Evolutionary conservation across 257 asterid species (phyloP).

Genomic region (Pogostemon cablin): DNA sequence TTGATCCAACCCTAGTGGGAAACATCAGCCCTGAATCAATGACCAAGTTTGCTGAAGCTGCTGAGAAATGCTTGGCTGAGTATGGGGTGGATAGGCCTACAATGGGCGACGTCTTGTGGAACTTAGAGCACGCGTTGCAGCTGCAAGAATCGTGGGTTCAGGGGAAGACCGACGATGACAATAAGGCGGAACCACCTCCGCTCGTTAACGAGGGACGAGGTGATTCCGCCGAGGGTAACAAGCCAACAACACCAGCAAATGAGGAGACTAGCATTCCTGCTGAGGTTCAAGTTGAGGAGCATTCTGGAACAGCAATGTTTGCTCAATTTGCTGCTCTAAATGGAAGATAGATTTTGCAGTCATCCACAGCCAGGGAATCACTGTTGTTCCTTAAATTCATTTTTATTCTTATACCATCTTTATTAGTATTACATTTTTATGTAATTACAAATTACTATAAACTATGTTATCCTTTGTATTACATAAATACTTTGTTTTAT

Average conservation of each 20-base stretch:
- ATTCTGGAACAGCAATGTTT: constrained; percentile 83
- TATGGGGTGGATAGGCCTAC: constrained; percentile 90
- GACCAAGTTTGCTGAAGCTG: constrained; percentile 81
- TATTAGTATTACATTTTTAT: no score
- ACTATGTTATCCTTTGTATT: no score
- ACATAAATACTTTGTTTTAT: no score
- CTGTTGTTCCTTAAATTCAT: no score
- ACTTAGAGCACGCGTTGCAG: constrained; percentile 81
- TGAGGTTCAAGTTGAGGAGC: constrained; percentile 59
- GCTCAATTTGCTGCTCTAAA: constrained; percentile 69
- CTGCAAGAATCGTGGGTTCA: constrained; percentile 59
- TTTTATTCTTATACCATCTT: no score
- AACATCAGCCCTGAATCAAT: constrained; percentile 71
- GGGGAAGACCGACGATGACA: constrained; percentile 48
- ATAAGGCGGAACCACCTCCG: constrained; percentile 28
- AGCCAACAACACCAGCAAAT: constrained; percentile 34
- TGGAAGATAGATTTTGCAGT: constrained; percentile 53
- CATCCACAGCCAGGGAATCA: neutral
- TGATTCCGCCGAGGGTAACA: constrained; percentile 24
- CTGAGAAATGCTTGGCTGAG: constrained; percentile 89
- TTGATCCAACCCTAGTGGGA: constrained; percentile 68
- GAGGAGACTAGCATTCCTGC: constrained; percentile 31
- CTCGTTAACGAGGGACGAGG: neutral
- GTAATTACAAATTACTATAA: no score
- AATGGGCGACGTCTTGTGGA: constrained; percentile 97